Percentiles rank a stretch among this genome's conserved stretches.
Evolutionary conservation across 371 early-diverging fungal genomes (phyloP).

Genomic region (Umbelopsis sp.): DNA sequence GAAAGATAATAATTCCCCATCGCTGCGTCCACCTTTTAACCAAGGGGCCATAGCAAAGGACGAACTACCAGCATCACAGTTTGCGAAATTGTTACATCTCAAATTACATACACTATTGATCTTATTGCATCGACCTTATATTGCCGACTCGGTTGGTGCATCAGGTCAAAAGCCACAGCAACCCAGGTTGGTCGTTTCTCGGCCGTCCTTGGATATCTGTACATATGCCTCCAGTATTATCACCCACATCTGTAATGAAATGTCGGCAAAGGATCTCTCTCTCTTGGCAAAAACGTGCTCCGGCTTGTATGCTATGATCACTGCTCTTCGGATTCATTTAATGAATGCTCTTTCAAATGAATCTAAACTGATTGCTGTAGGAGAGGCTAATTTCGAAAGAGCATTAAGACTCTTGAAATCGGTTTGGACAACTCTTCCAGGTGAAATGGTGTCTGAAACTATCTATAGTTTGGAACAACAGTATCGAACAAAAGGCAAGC

Average conservation of each 20-base stretch:
- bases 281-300: constrained; percentile 38
- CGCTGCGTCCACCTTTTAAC: constrained; percentile 8
- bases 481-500: constrained; percentile 11
- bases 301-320: constrained; percentile 39
- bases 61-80: constrained; percentile 15
- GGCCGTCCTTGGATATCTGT: constrained; percentile 46
- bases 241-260: constrained; percentile 32
- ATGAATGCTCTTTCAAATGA: constrained; percentile 38
- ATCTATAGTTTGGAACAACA: constrained; percentile 10
- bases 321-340: constrained; percentile 46
- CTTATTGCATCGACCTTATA: constrained; percentile 46
- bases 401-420: constrained; percentile 9
- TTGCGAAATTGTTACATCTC: constrained; percentile 25
- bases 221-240: constrained; percentile 42
- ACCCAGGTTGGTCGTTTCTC: background rate
- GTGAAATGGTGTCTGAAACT: constrained; percentile 9
- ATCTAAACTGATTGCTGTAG: constrained; percentile 27
- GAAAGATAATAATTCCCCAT: background rate
- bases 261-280: constrained; percentile 30
- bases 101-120: constrained; percentile 35
- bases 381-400: constrained; percentile 27
- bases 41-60: background rate
- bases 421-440: background rate
- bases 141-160: constrained; percentile 27
- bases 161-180: constrained; percentile 6